Conservation (phyloP, 2,329 filamentous ascomycete genomes). For the Juglanconis oblonga region DNA sequence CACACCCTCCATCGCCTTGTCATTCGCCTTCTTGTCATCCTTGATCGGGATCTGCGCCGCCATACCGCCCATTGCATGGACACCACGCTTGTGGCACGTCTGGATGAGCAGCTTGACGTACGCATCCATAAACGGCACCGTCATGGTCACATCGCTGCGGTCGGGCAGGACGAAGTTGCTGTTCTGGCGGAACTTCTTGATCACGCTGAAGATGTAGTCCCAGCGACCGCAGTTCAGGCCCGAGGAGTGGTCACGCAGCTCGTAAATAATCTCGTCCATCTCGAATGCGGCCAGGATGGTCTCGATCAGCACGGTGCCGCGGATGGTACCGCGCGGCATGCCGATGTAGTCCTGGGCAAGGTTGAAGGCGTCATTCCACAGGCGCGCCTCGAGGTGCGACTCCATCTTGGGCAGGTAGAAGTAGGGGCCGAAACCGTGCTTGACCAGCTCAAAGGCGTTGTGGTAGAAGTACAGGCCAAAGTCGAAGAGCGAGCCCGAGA, state of each 20-base stretch:
- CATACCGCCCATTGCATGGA: constrained; percentile 99
- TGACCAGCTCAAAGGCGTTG: constrained; percentile 86
- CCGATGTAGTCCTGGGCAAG: constrained; percentile 89
- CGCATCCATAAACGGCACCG: constrained; percentile 94
- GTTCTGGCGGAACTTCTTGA: constrained; percentile 99
- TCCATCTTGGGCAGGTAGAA: constrained; percentile 99
- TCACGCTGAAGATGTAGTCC: constrained; percentile 99
- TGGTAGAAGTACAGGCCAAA: constrained; percentile 99
- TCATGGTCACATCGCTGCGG: constrained; percentile 91
- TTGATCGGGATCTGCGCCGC: constrained; percentile 99
- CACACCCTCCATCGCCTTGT: constrained; percentile 89
- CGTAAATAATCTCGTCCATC: constrained; percentile 99
- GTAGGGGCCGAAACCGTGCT: constrained; percentile 84
- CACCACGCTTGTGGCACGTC: constrained; percentile 92
- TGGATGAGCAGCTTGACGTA: constrained; percentile 96
- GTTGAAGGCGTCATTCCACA: constrained; percentile 99
- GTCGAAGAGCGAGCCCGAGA: constrained; percentile 90
- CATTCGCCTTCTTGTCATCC: constrained; percentile 85
- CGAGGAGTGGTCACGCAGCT: constrained; percentile 92
- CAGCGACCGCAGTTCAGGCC: constrained; percentile 97
- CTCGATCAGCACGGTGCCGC: constrained; percentile 94
- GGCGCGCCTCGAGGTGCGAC: constrained; percentile 90
- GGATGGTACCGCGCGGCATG: constrained; percentile 86
- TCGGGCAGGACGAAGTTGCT: constrained; percentile 90
- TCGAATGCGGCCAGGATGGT: constrained; percentile 97